Conservation (phyloP, 169 alveolate species). For the Perkinsus olseni region DNA sequence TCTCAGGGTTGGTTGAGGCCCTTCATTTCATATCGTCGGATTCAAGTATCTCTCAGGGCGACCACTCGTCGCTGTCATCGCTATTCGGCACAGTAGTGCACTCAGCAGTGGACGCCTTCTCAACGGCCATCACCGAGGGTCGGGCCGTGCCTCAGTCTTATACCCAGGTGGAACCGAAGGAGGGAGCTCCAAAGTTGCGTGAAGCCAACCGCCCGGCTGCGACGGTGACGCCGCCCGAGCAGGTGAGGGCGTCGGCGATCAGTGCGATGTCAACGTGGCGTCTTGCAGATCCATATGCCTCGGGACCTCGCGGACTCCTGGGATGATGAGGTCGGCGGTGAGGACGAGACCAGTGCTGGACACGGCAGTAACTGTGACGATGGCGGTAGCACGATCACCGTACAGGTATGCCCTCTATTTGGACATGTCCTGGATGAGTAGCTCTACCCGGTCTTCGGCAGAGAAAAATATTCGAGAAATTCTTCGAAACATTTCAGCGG, state of each 20-base stretch:
- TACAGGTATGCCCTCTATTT: background rate
- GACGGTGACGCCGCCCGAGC: background rate
- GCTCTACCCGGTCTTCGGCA: too few species aligned
- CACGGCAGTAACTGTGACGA: too few species aligned
- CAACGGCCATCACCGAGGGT: background rate
- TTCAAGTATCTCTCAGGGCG: background rate
- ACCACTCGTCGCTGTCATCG: background rate
- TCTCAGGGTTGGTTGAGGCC: background rate
- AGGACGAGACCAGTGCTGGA: too few species aligned
- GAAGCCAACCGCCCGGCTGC: background rate
- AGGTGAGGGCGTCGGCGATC: background rate
- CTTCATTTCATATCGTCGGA: background rate
- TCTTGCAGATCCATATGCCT: background rate
- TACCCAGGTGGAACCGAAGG: background rate
- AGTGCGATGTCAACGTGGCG: background rate
- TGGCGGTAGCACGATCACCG: too few species aligned
- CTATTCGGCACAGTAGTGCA: background rate
- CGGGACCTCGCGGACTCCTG: background rate
- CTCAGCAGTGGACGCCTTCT: background rate
- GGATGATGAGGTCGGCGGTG: background rate
- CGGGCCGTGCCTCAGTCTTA: background rate
- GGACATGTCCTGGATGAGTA: background rate
- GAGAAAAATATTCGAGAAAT: too few species aligned
- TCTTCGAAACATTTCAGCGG: too few species aligned
- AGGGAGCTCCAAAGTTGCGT: background rate